Conservation (phyloP, 768 basidiomycete species). For the Sutorius australiensis region DNA sequence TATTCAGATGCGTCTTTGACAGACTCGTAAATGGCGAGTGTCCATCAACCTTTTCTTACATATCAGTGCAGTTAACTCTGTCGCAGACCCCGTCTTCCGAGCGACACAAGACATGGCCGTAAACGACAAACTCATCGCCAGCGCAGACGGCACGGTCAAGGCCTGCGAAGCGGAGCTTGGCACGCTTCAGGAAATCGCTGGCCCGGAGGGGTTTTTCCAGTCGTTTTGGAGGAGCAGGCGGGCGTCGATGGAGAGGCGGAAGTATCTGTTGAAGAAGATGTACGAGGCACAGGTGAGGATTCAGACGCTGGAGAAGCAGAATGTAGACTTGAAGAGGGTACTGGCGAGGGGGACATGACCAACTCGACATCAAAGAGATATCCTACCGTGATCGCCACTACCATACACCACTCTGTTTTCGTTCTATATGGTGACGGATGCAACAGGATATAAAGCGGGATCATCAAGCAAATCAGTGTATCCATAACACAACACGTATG, state of each 20-base stretch:
- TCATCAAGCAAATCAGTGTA: too few species aligned
- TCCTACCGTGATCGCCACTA: not conserved
- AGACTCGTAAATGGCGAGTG: slow-evolving; percentile 68
- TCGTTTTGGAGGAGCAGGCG: slow-evolving; percentile 42
- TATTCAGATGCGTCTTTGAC: slow-evolving; percentile 83
- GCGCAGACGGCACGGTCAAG: slow-evolving; percentile 60
- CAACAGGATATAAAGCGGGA: not conserved
- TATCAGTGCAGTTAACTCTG: not conserved
- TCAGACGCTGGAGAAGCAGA: slow-evolving; percentile 66
- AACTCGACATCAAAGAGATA: not conserved
- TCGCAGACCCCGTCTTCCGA: slow-evolving; percentile 69
- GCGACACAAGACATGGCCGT: slow-evolving; percentile 79
- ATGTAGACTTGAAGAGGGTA: slow-evolving; percentile 59
- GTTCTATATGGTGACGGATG: not conserved
- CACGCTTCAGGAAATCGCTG: slow-evolving; percentile 59
- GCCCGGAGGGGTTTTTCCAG: slow-evolving; percentile 42
- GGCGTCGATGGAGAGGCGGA: slow-evolving; percentile 56
- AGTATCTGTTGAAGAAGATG: slow-evolving; percentile 75
- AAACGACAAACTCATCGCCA: slow-evolving; percentile 63
- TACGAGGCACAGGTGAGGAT: slow-evolving; percentile 62
- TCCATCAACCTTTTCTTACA: not conserved
- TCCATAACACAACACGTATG: too few species aligned
- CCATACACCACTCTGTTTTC: not conserved
- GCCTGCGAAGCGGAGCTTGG: slow-evolving; percentile 74
- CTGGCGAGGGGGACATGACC: slow-evolving; percentile 40